phyloP scores from a whole-genome alignment of 2,329 filamentous ascomycete species.

The Aspergillus puulaauensis region DNA sequence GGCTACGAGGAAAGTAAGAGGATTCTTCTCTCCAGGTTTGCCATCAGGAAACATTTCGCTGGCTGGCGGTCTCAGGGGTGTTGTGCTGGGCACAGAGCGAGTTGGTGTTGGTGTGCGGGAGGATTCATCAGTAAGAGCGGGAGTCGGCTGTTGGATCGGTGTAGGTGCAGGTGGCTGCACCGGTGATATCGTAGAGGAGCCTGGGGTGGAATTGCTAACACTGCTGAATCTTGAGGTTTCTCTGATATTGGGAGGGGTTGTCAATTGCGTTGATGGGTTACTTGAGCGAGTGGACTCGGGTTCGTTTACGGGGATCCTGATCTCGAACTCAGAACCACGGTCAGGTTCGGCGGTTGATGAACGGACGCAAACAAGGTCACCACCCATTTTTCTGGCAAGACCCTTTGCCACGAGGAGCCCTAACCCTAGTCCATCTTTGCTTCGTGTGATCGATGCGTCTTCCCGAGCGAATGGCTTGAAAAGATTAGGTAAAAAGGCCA shows the following conservation, averaged over 20 bases:
- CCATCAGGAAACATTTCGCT: slow-evolving; percentile 50
- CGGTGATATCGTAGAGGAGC: slow-evolving; percentile 21
- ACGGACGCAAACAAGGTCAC: slow-evolving; percentile 63
- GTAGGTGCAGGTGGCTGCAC: slow-evolving; percentile 26
- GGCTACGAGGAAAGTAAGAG: slow-evolving; percentile 67
- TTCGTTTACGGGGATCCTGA: slow-evolving; percentile 61
- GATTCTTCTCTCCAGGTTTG: slow-evolving; percentile 58
- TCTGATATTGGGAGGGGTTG: slow-evolving; percentile 23
- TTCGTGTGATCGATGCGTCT: slow-evolving; percentile 66
- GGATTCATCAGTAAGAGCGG: slow-evolving; percentile 27
- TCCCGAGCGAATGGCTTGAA: slow-evolving; percentile 71
- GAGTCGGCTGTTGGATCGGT: slow-evolving; percentile 31
- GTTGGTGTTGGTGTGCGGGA: slow-evolving; percentile 24
- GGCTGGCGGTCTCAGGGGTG: slow-evolving; percentile 26
- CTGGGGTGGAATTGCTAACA: slow-evolving; percentile 21
- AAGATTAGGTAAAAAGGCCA: slow-evolving; percentile 63
- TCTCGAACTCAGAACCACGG: slow-evolving; percentile 67
- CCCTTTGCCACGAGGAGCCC: slow-evolving; percentile 72
- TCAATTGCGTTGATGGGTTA: slow-evolving; percentile 49
- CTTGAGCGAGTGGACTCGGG: slow-evolving; percentile 47
- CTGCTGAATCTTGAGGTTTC: slow-evolving; percentile 24
- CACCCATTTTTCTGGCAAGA: slow-evolving; percentile 66
- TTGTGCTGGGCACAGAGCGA: slow-evolving; percentile 21
- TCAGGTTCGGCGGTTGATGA: slow-evolving; percentile 62
- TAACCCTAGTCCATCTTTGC: slow-evolving; percentile 67